These are phyloP conservation scores for Leccinum huronense DNA, from an alignment of 1,284 basidiomycete species.

Conservation along the genomic window DNA sequence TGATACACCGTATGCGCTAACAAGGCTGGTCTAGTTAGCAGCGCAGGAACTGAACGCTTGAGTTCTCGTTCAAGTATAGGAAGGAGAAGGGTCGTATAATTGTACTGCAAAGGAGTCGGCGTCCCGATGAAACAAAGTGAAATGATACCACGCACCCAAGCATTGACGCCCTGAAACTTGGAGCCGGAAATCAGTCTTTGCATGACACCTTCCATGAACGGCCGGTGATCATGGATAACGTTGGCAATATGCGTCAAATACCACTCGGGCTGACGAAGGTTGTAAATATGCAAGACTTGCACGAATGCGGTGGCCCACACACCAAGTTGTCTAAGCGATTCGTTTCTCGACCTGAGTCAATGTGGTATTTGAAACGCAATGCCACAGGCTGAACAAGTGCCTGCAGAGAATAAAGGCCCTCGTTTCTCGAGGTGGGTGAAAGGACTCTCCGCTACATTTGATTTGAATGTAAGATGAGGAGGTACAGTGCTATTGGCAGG, in stretches of 20 bases:
- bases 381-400: constrained; percentile 84
- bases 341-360: constrained; percentile 83
- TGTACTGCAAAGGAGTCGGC: constrained; percentile 51
- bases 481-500: constrained; percentile 2
- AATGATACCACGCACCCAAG: constrained; percentile 58
- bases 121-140: constrained; percentile 3
- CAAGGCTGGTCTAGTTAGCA: constrained; percentile 79
- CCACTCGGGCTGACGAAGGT: constrained; percentile 81
- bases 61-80: constrained; percentile 74
- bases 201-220: constrained; percentile 74
- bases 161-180: constrained; percentile 64
- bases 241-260: constrained; percentile 91
- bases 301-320: constrained; percentile 1
- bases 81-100: constrained; percentile 73
- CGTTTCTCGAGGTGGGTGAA: constrained; percentile 35
- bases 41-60: constrained; percentile 66
- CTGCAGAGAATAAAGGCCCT: constrained; percentile 76
- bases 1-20: constrained; percentile 96
- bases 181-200: constrained; percentile 69
- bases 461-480: constrained; percentile 2
- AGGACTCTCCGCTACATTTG: constrained; percentile 52
- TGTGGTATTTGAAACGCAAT: constrained; percentile 93
- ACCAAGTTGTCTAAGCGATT: constrained; percentile 96
- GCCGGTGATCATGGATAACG: constrained; percentile 74
- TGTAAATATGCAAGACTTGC: neutral